Conservation (phyloP, 2,329 filamentous ascomycete genomes). For the Daldinia eschscholtzii region DNA sequence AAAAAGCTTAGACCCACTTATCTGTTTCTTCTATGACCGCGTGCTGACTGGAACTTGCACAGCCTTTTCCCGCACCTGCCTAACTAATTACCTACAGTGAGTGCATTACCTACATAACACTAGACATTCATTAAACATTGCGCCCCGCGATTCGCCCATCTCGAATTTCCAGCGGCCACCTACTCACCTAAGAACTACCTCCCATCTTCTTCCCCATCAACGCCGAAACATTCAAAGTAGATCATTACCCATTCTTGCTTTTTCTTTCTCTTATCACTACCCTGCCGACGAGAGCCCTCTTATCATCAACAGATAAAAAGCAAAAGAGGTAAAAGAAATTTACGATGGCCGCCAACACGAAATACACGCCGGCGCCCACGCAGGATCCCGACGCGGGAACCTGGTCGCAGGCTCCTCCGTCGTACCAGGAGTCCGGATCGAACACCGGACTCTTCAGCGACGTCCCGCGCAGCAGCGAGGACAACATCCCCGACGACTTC, state of each 20-base stretch:
- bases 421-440: constrained; percentile 69
- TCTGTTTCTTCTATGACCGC: constrained; percentile 19
- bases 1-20: constrained; percentile 18
- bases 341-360: constrained; percentile 81
- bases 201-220: constrained; percentile 9
- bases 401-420: constrained; percentile 79
- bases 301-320: too few species aligned
- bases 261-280: constrained; percentile 13
- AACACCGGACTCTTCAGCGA: constrained; percentile 72
- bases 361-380: constrained; percentile 86
- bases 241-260: constrained; percentile 31
- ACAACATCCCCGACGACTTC: constrained; percentile 97
- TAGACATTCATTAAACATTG: not conserved
- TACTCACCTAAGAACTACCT: constrained; percentile 20
- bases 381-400: constrained; percentile 84
- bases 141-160: constrained; percentile 40
- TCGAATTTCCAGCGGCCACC: not conserved
- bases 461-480: constrained; percentile 81
- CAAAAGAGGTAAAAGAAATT: constrained; percentile 18
- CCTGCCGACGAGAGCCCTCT: not conserved
- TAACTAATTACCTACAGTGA: constrained; percentile 11
- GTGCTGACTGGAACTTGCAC: constrained; percentile 13
- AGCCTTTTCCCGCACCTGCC: constrained; percentile 19
- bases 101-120: constrained; percentile 10
- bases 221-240: constrained; percentile 11